Base-by-base conservation (phyloP, 108 stramenopile species). In the Poteriospumella lacustris region DNA sequence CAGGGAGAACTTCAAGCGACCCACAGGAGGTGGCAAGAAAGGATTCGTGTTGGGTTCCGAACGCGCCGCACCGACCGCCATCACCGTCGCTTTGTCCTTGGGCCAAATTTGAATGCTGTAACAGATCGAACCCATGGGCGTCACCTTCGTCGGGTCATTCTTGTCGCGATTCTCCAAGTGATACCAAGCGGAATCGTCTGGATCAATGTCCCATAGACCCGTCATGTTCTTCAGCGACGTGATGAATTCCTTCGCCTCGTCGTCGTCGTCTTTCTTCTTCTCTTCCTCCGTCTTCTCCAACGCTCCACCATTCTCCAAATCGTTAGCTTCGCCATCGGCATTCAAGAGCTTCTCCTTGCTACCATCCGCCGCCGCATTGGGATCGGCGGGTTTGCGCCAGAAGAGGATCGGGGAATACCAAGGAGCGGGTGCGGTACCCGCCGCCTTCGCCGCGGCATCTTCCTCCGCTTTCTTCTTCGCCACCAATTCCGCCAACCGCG, bases 21-120 rank as follows among this genome's bases (percentile, higher is more conserved):
- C 88, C 24, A 78, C 44, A 0, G 87, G 87, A 38, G 75, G 79
- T 0, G 88, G 88, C 9, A 86, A 79, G 67, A 79, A 77, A 0
- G 88, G 88, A 52, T 84, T 44, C 28, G 26, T 36, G 78, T 89
- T 89, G 26, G 88, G 88, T 44, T 85, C 87, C 29, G 41, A 43
- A 0, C 87, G 68, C 19, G 85, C 88, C n/a, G 12, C 24, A 39
- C 87, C 88, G 3, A 39, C 82, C 0, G 68, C 28, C 28, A 80
- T 75, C n/a, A 19, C 59, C 47, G 75, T 47, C 5, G 88, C 86
- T 26, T 84, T 40, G 39, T 88, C 87, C 33, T 80, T 58, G 0
- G 87, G 88, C 44, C 85, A 68, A 31, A 87, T 77, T 39, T 82
- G 79, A 15, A 82, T 58, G 28, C 78, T 72, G 64, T 68, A 73